Percentiles rank a stretch among this genome's conserved stretches.
Evolutionary conservation across 2,329 filamentous ascomycete genomes (phyloP).

Genomic region (Mycogone perniciosa): DNA sequence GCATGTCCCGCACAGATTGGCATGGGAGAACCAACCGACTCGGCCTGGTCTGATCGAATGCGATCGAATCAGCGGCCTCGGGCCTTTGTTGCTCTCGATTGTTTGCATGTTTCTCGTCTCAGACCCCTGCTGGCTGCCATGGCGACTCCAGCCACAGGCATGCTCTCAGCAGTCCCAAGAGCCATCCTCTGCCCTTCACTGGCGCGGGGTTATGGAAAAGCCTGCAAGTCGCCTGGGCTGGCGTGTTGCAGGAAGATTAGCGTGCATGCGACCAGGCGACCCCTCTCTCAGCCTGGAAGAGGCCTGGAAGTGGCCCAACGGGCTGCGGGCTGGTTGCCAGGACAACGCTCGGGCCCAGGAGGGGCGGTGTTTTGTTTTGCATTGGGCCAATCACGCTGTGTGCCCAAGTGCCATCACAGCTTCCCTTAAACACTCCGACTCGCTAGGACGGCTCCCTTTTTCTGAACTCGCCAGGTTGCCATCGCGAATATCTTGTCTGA

Average conservation of each 20-base stretch:
- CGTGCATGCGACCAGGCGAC: conserved; percentile 1
- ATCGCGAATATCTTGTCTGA: conserved; percentile 12
- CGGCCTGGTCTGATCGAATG: no score
- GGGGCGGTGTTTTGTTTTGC: conserved; percentile 26
- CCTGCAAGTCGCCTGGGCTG: conserved; percentile 7
- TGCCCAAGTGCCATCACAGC: conserved; percentile 14
- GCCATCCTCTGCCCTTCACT: not conserved
- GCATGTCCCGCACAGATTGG: no score
- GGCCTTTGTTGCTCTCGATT: conserved; percentile 8
- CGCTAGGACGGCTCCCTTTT: conserved; percentile 20
- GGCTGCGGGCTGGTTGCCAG: conserved; percentile 16
- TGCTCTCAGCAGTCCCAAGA: not conserved
- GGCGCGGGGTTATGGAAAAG: not conserved
- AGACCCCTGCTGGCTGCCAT: conserved; percentile 18
- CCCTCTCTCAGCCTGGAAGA: conserved; percentile 8
- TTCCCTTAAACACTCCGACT: conserved; percentile 29
- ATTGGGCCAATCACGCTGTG: conserved; percentile 23
- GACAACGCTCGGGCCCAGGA: conserved; percentile 20
- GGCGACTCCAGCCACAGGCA: conserved; percentile 14
- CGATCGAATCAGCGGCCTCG: conserved; percentile 7
- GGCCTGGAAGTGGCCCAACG: conserved; percentile 2
- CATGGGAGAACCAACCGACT: no score
- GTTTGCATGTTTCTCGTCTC: conserved; percentile 14
- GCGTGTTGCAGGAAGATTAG: conserved; percentile 9
- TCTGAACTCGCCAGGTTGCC: conserved; percentile 20